Evolutionary conservation across 306 rosid species (phyloP).

Genomic region (Parietaria judaica): DNA sequence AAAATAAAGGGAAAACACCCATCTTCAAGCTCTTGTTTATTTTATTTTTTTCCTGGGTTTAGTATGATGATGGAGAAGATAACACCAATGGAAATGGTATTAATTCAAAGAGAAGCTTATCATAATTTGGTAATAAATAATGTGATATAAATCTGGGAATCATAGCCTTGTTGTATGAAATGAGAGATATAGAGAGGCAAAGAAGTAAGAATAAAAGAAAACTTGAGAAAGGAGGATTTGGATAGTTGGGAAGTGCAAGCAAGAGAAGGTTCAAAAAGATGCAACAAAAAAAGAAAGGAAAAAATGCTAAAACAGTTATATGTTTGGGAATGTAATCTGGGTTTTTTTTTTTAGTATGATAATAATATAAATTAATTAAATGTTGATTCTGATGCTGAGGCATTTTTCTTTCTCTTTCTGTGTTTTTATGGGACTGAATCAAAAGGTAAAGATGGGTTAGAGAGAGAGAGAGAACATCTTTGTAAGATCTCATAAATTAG

Average conservation of each 20-base stretch:
- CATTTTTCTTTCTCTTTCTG: slow-evolving; percentile 33
- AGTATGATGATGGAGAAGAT: slow-evolving; percentile 35
- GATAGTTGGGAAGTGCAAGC: slow-evolving; percentile 77
- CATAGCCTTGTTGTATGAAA: slow-evolving; percentile 82
- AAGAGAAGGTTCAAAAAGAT: slow-evolving; percentile 48
- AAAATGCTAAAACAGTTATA: slow-evolving; percentile 45
- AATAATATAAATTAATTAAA: neutral
- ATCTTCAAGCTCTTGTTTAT: slow-evolving; percentile 30
- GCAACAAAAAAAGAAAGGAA: slow-evolving; percentile 28
- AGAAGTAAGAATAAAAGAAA: slow-evolving; percentile 75
- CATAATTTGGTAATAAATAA: slow-evolving; percentile 25
- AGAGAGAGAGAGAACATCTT: slow-evolving; percentile 16
- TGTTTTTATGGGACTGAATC: slow-evolving; percentile 58
- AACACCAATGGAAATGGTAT: slow-evolving; percentile 33
- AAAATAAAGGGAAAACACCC: slow-evolving; percentile 41
- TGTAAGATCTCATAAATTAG: slow-evolving; percentile 30
- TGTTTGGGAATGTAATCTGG: slow-evolving; percentile 39
- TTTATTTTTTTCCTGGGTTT: slow-evolving; percentile 2
- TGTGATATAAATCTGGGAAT: slow-evolving; percentile 51
- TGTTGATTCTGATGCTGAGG: neutral
- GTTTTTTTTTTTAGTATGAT: slow-evolving; percentile 9
- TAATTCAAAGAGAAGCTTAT: slow-evolving; percentile 36
- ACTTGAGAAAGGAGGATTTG: slow-evolving; percentile 89
- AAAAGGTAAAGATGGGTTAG: slow-evolving; percentile 38
- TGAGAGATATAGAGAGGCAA: slow-evolving; percentile 31